Base-by-base conservation (phyloP, 345 rosid genomes). In the Eucalyptus grandis region DNA sequence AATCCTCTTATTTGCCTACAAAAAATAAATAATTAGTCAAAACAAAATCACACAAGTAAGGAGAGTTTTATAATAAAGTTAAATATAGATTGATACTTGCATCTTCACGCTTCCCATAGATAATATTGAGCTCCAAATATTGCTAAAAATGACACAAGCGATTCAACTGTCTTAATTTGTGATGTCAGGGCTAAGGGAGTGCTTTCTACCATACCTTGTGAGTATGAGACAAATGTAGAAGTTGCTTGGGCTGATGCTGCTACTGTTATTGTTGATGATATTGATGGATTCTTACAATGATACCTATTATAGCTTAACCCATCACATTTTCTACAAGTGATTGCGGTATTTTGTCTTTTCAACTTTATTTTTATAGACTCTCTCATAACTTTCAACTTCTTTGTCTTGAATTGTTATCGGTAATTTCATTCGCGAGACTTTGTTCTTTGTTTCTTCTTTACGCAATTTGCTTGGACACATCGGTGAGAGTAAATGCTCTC, bases 131-230 rank as follows among this genome's bases (percentile, higher is more conserved):
- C 26, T 34, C 17, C 9, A 10, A 37, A 17, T 69, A 4, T 69
- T 69, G 14, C 13, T 34, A 34, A 69, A 60, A 60, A 26, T 60
- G 15, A 60, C 4, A 0, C n/a, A 60, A 34, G 24, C 2, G 5
- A 5, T 34, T 34, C 8, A 17, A 2, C 2, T 10, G 4, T 69
- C 44, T 69, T 0, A 17, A 0, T 69, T 69, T 34, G 13, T 69
- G 24, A 69, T 34, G 7, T 34, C 9, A 22, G 4, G 81, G 26
- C 24, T 69, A 34, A 69, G 22, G 14, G 26, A 69, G 43, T 69
- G 81, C 24, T 69, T 69, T 69, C 24, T 69, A 69, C 2, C 26
- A 9, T 2, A 69, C 6, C 13, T 69, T 17, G 13, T 34, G 26
- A 69, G 43, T 26, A 69, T 34, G 8, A 9, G 26, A 19, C 24